Evolutionary conservation across 2,329 filamentous ascomycete genomes (phyloP), one percentile per base, ranked within the genome.

Genomic region (Arachnomyces sp.): DNA sequence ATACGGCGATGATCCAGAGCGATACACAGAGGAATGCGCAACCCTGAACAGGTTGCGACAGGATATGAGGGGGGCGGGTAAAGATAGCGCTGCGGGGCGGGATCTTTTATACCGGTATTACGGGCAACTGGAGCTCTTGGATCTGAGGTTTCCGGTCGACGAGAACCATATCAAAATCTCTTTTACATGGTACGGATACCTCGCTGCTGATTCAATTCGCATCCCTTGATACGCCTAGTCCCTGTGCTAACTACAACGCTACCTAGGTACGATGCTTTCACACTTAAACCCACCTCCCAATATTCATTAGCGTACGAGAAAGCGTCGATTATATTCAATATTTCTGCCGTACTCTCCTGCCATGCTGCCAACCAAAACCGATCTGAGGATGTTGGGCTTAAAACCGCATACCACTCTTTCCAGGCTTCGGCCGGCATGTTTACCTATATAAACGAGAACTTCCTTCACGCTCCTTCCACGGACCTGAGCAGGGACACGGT

Each of bases 371-470:
- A 85, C 57, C 93, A 98, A 66, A 89, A 92, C 52, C 81, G 92
- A 36, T 84, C 84, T 48, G 89, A 96, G 59, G 92, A 98, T 57
- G 76, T 84, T 4, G 90, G 90, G 28, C 76, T 96, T 59, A 98
- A 98, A 68, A 90, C 88, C 11, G 87, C 92, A 13, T 98, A 96
- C 60, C 90, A 98, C 64, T 95, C 89, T 14, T 96, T 96, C 68
- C 92, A 98, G 64, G 92, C 92, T 31, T 89, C 90, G 6, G 92
- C 92, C 7, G 92, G 92, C 68, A 98, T 98, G 92, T 98, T 96
- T 64, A 96, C 90, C 39, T 98, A 98, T 57, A 98, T 98, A 69
- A 98, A 98, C 65, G 92, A 98, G 67, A 98, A 98, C 67, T 98
- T 98, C 60, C 71, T 98, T 28, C 92, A 98, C 56, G 92, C 92